Percentiles rank a stretch among this genome's conserved stretches.
phyloP scores from a whole-genome alignment of 2,329 filamentous ascomycete species.

The Alternaria brassicicola region DNA sequence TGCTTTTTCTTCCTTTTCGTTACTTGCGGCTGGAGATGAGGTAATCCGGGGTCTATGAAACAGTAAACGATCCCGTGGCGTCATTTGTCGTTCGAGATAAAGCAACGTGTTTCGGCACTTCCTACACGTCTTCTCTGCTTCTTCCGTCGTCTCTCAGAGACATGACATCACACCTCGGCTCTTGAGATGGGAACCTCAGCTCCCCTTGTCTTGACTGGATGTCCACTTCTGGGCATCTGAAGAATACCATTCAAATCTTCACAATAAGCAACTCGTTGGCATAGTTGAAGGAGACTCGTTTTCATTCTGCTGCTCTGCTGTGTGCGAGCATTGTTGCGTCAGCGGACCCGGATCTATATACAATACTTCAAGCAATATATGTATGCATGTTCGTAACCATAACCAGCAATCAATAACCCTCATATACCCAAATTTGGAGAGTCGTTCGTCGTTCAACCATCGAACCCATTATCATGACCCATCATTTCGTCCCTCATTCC shows the following conservation, averaged over 20 bases:
- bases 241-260: no score
- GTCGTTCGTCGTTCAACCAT: neutral
- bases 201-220: no score
- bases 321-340: neutral
- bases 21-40: neutral
- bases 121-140: neutral
- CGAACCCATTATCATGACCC: constrained; percentile 1
- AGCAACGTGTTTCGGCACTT: neutral
- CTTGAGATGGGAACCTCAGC: no score
- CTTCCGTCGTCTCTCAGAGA: neutral
- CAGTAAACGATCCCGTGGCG: neutral
- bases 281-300: no score
- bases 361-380: neutral
- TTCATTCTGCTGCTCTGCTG: neutral
- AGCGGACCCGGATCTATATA: neutral
- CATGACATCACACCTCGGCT: neutral
- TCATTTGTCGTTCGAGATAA: neutral
- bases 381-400: neutral
- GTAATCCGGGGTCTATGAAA: neutral
- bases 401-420: neutral
- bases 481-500: neutral
- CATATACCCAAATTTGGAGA: neutral
- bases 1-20: neutral
- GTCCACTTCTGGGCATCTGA: no score
- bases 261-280: no score